phyloP scores from a whole-genome alignment of 345 rosid species.

The Melastoma malabathricum region DNA sequence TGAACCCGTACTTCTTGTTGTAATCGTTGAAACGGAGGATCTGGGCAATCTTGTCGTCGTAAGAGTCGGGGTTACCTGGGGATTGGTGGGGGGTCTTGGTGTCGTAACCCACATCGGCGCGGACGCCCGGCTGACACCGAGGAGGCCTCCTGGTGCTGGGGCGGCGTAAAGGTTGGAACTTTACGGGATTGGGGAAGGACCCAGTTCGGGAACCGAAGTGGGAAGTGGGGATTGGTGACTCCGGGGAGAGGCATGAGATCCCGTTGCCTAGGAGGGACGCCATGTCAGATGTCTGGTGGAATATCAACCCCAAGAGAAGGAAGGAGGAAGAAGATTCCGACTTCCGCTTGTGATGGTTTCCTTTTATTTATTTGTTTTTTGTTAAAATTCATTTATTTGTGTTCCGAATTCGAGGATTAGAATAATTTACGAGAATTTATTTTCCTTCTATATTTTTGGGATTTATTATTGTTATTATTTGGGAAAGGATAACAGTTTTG shows the following conservation, averaged over 20 bases:
- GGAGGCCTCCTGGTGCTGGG: conserved; percentile 4
- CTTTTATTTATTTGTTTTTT: too few species aligned
- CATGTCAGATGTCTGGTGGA: conserved; percentile 3
- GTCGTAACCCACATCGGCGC: conserved; percentile 36
- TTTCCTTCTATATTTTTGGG: too few species aligned
- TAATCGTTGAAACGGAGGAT: conserved; percentile 60
- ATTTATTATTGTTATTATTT: too few species aligned
- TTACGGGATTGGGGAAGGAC: conserved; percentile 18
- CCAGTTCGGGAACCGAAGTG: conserved; percentile 3
- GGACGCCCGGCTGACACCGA: conserved; percentile 11
- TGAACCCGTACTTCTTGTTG: conserved; percentile 63
- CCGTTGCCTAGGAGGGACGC: conserved; percentile 12
- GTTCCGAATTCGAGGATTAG: too few species aligned
- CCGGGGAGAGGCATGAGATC: conserved; percentile 5
- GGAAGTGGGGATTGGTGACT: background rate
- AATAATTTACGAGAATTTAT: too few species aligned
- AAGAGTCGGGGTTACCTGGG: conserved; percentile 33
- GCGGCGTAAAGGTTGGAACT: conserved; percentile 12
- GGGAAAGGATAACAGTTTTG: too few species aligned
- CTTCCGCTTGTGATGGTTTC: too few species aligned
- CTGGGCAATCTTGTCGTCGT: conserved; percentile 54
- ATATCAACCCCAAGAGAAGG: background rate
- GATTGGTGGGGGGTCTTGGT: conserved; percentile 15
- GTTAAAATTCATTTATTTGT: too few species aligned
- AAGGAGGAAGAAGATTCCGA: background rate